Evolutionary conservation across 768 basidiomycete genomes (phyloP), one percentile per base, ranked within the genome.

Genomic region (Boletus pseudo-olivaceus): DNA sequence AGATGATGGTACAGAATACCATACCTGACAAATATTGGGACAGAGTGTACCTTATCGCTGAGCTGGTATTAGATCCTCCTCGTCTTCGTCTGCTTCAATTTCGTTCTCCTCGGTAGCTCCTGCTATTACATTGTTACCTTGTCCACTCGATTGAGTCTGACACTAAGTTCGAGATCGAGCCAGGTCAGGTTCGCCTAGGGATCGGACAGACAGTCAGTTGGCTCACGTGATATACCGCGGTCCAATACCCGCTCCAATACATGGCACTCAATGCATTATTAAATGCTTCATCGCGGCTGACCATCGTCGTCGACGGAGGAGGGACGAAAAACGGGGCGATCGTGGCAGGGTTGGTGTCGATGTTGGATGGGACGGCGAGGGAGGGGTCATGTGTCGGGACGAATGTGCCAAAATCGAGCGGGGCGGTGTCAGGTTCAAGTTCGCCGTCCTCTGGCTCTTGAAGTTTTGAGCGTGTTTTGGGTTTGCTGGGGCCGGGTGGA

Each of bases 221-320:
- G 19, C 82, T 46, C 61, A 88, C 90, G 66, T 92, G 85, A 64
- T 91, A 92, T 44, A 90, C 78, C 1, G 89, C 89, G 3, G 88
- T 90, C 89, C 90, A 93, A 67, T 92, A 93, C 19, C 90, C 90
- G 23, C 78, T 76, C 90, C 90, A 92, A 67, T 92, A 93, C 83
- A 87, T 90, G 17, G 90, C 88, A 30, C 77, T 79, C 63, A 90
- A 60, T 5, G 89, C 90, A 45, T 83, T 82, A 26, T 78, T 75
- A 68, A 92, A 92, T 1, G 88, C 88, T 62, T 92, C 87, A 57
- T 92, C 88, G 60, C 80, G 82, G 58, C 76, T 78, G 17, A 83
- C 80, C 67, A 73, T 72, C 2, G 66, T 58, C 8, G 71, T 75
- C 7, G 71, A 59, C 14, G 71, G 65, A 17, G 66, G 60, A 20